These are phyloP conservation scores for Coleophoma cylindrospora DNA, from an alignment of 2,329 filamentous ascomycete species.

Conservation along the genomic window DNA sequence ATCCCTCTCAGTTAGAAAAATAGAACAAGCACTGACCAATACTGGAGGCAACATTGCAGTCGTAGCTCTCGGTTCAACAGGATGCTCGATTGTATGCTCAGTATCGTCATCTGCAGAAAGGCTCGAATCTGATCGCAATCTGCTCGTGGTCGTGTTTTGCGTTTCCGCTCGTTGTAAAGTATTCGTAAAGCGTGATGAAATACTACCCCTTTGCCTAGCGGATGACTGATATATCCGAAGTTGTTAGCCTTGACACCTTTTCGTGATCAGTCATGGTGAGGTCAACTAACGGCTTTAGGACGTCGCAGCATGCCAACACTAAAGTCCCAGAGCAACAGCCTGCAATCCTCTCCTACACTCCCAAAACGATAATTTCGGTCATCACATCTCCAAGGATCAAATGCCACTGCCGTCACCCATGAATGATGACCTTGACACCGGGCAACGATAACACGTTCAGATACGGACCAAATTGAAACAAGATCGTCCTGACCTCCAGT, in stretches of 20 bases:
- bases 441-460: slow-evolving; percentile 79
- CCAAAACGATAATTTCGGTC: slow-evolving; percentile 94
- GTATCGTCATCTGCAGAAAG: slow-evolving; percentile 49
- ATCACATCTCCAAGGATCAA: slow-evolving; percentile 96
- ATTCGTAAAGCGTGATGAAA: slow-evolving; percentile 44
- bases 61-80: slow-evolving; percentile 77
- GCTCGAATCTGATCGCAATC: slow-evolving; percentile 68
- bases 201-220: slow-evolving; percentile 45
- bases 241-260: too few species aligned
- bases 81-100: slow-evolving; percentile 62
- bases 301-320: slow-evolving; percentile 93
- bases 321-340: slow-evolving; percentile 93
- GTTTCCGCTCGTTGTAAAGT: slow-evolving; percentile 55
- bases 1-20: slow-evolving; percentile 12
- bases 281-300: slow-evolving; percentile 68
- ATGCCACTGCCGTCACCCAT: slow-evolving; percentile 90
- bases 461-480: slow-evolving; percentile 90
- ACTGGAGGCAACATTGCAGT: slow-evolving; percentile 88
- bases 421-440: slow-evolving; percentile 93
- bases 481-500: slow-evolving; percentile 95
- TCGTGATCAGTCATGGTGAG: background rate
- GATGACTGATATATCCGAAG: slow-evolving; percentile 34
- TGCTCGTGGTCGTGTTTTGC: slow-evolving; percentile 51
- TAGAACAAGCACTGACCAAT: slow-evolving; percentile 51
- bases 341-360: slow-evolving; percentile 90